Evolutionary conservation across 768 basidiomycete genomes (phyloP).

Genomic region (Boletellus ananas): DNA sequence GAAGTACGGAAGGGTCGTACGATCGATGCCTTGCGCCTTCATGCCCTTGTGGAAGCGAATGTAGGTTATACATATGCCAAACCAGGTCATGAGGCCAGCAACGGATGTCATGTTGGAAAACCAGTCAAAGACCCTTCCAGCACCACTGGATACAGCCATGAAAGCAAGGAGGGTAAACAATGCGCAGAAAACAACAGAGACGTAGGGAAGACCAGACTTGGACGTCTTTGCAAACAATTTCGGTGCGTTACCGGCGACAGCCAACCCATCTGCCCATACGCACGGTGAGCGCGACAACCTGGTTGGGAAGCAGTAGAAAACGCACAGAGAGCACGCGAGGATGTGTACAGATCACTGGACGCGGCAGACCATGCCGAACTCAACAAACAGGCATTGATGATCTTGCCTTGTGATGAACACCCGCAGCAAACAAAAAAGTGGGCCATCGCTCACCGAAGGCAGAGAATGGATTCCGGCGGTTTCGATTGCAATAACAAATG

Average conservation of each 20-base stretch:
- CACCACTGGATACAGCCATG: conserved; percentile 68
- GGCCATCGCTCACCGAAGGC: conserved; percentile 56
- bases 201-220: conserved; percentile 71
- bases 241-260: conserved; percentile 77
- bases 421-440: conserved; percentile 7
- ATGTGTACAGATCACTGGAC: conserved; percentile 84
- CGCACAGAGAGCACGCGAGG: conserved; percentile 81
- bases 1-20: conserved; percentile 65
- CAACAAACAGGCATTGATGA: conserved; percentile 80
- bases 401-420: conserved; percentile 32
- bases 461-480: conserved; percentile 82
- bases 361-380: conserved; percentile 94
- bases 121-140: conserved; percentile 77
- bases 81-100: conserved; percentile 76
- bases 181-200: conserved; percentile 66
- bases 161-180: conserved; percentile 69
- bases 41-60: conserved; percentile 82
- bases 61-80: conserved; percentile 72
- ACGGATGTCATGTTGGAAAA: conserved; percentile 73
- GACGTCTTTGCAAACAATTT: conserved; percentile 69
- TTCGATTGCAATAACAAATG: conserved; percentile 89
- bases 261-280: conserved; percentile 63
- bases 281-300: background rate
- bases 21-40: conserved; percentile 74
- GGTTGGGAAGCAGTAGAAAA: conserved; percentile 1